Evolutionary conservation across 352 stramenopile species (phyloP), one percentile per base, ranked within the genome.

Genomic region (Pythium periplocum): DNA sequence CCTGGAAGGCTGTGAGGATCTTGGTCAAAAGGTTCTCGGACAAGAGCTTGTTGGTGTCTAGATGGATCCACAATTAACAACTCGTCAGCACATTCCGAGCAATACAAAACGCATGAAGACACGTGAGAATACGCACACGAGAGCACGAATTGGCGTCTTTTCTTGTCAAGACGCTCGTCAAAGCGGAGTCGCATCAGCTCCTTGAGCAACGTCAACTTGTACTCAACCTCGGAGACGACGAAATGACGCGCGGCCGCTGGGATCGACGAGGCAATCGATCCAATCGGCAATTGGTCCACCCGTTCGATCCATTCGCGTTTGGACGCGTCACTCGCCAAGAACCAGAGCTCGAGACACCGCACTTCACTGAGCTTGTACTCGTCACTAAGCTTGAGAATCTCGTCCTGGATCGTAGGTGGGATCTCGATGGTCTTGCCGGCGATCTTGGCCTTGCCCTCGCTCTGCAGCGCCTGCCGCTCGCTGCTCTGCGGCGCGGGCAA

Each of bases 341-440:
- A 72, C 83, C 83, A 93, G 31, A 87, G 73, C 59, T 87, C 72
- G 32, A 91, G 75, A 64, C 80, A 88, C 32, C 61, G 67, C 55
- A 68, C 66, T 53, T 92, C 80, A 40, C 73, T 85, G 37, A 72
- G 58, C 42, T 67, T 60, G 58, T 87, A 89, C 61, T 91, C 81
- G 59, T 93, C 83, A 38, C 78, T 90, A 48, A 91, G 73, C 57
- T 87, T 82, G 53, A 69, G 63, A 41, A 93, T 90, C 54, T 91
- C 80, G 48, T 90, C 73, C 54, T 91, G 81, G 56, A 93, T 91
- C n/a, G 82, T 54, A 3, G 78, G 66, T 30, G 80, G 88, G 42
- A 93, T 73, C 46, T 90, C 73, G 33, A 93, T 66, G 58, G 67
- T 78, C 55, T 87, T 89, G 33, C 77, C 73, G 33, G 65, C 59